Evolutionary conservation across 495 filamentous ascomycete genomes (phyloP), one percentile per base, ranked within the genome.

Genomic region (Penicillium longicatenatum): DNA sequence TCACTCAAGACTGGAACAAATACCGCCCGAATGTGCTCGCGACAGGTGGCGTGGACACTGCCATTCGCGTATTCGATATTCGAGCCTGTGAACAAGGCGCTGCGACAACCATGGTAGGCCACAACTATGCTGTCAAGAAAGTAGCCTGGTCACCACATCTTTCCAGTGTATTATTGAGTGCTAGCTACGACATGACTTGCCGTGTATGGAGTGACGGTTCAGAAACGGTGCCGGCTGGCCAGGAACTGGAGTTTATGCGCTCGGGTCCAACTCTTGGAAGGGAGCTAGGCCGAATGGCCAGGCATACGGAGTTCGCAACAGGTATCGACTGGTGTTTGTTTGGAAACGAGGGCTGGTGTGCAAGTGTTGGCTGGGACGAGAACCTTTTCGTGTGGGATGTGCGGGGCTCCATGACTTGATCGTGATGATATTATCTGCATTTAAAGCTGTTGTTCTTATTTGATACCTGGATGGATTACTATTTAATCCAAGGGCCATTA

Each of bases 1-100:
- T 98, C 16, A 97, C 93, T 3, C 94, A 97, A 70, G 94, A 98
- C 73, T 98, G 95, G 95, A 98, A 98, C 72, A 98, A 98, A 70
- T 98, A 98, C 70, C 86, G 89, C 2, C 83, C 89, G 30, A 86
- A 84, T 0, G 78, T 96, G 19, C 70, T 98, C 42, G 95, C 95
- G 0, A 88, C 90, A 0, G 94, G 82, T 0, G 94, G 94, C 48
- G 94, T 98, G n/a, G 95, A 98, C 67, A 82, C 85, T 17, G 73
- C 85, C 2, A 88, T 98, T 56, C 85, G 94, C 50, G 91, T 88
- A 7, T 97, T 97, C 67, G 94, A 98, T 66, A 84, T 97, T 52
- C 81, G 95, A 20, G 85, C 82, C 51, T 85, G 89, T 10, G 70
- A 77, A 6, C 82, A 80, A n/a, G 89, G 89, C 0, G 91, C 93